Percentiles rank a stretch among this genome's conserved stretches.
Evolutionary conservation across 2,329 filamentous ascomycete species (phyloP).

Genomic region (Penicillium sp.): DNA sequence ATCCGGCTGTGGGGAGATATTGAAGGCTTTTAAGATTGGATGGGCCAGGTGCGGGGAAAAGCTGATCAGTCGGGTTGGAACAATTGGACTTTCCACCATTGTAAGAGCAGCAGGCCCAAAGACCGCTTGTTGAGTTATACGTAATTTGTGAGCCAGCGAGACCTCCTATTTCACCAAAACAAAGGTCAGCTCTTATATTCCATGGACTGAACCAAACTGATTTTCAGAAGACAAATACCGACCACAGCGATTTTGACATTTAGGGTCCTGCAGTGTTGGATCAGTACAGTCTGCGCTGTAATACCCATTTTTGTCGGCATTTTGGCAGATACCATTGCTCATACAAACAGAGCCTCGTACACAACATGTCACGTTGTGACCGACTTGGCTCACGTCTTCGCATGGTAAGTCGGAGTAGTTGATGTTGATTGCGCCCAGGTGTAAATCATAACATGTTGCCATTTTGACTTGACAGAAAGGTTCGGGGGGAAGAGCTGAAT

Average conservation of each 20-base stretch:
- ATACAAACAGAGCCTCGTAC: background rate
- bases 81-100: background rate
- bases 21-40: background rate
- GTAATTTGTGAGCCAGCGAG: slow-evolving; percentile 1
- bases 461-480: background rate
- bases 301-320: background rate
- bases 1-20: background rate
- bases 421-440: background rate
- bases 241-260: background rate
- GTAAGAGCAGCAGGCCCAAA: slow-evolving; percentile 1
- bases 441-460: background rate
- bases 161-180: background rate
- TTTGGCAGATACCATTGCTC: slow-evolving; percentile 1
- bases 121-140: background rate
- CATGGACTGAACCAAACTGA: too few species aligned
- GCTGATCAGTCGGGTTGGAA: background rate
- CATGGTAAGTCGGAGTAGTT: background rate
- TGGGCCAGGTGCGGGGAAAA: background rate
- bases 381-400: background rate
- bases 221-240: background rate
- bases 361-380: slow-evolving; percentile 1
- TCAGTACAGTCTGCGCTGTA: slow-evolving; percentile 3
- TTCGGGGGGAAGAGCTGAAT: background rate
- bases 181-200: background rate
- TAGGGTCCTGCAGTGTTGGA: background rate